These are phyloP conservation scores for Fusarium piperis DNA, from an alignment of 2,329 filamentous ascomycete genomes.

Conservation along the genomic window DNA sequence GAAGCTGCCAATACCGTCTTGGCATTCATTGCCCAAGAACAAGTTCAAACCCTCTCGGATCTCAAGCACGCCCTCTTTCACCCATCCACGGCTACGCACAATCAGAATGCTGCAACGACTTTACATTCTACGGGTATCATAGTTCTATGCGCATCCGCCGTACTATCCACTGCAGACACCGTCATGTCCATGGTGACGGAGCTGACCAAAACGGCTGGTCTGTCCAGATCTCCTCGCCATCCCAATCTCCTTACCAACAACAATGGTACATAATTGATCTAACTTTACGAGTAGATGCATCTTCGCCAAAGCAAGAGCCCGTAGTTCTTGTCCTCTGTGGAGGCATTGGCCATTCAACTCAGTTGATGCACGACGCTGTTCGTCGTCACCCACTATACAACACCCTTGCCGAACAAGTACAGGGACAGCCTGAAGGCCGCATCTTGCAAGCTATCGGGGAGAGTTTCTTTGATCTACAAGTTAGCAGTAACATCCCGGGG, in stretches of 20 bases:
- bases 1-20: slow-evolving; percentile 24
- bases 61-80: slow-evolving; percentile 6
- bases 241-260: too few species aligned
- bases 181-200: slow-evolving; percentile 17
- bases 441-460: slow-evolving; percentile 27
- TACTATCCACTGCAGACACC: slow-evolving; percentile 22
- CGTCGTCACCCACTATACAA: slow-evolving; percentile 23
- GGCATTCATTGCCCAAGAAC: slow-evolving; percentile 26
- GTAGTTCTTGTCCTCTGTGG: slow-evolving; percentile 30
- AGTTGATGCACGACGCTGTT: slow-evolving; percentile 31
- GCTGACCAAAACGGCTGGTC: background rate
- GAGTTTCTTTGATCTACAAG: slow-evolving; percentile 20
- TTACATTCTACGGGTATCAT: slow-evolving; percentile 1
- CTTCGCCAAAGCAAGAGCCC: background rate
- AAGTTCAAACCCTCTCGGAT: slow-evolving; percentile 11
- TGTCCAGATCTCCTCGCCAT: background rate
- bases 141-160: slow-evolving; percentile 32
- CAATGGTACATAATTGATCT: background rate
- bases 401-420: slow-evolving; percentile 5
- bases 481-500: background rate
- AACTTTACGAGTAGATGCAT: background rate
- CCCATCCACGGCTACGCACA: background rate
- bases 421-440: slow-evolving; percentile 23
- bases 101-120: background rate
- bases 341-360: slow-evolving; percentile 36